A percentile compares a stretch with the other conserved stretches of the same genome.
These are phyloP conservation scores for Sphaerulina vaccinii DNA, from an alignment of 2,329 filamentous ascomycete genomes.

Conservation along the genomic window DNA sequence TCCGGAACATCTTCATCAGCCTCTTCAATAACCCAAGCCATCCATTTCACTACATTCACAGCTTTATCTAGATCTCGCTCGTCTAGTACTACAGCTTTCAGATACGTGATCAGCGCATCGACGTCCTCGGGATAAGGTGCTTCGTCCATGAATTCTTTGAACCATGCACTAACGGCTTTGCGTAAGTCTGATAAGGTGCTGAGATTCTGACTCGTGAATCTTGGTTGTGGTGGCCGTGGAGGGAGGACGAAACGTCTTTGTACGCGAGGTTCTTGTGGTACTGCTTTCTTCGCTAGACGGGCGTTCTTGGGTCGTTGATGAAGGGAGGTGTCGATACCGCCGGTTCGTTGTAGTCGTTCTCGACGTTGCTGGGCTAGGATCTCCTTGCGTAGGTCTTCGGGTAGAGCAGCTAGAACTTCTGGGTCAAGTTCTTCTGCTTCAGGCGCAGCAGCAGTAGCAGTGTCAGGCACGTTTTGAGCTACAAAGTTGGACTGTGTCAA, in stretches of 20 bases:
- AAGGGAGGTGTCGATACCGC: constrained; percentile 38
- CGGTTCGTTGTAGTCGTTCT: constrained; percentile 55
- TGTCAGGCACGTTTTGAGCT: constrained; percentile 21
- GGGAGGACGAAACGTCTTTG: constrained; percentile 48
- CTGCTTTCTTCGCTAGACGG: constrained; percentile 22
- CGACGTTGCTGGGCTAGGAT: constrained; percentile 72
- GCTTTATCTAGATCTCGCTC: constrained; percentile 79
- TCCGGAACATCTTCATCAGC: constrained; percentile 17
- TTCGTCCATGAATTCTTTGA: constrained; percentile 66
- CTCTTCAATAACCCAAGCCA: constrained; percentile 42
- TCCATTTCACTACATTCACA: constrained; percentile 67
- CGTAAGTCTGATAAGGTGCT: constrained; percentile 63
- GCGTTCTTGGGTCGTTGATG: constrained; percentile 29
- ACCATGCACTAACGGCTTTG: constrained; percentile 73
- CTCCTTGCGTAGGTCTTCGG: constrained; percentile 75
- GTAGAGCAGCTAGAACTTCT: constrained; percentile 77
- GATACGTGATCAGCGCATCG: constrained; percentile 68
- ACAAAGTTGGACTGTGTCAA: constrained; percentile 75
- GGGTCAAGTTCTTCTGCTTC: constrained; percentile 58
- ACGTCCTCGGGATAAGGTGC: constrained; percentile 81
- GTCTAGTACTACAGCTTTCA: constrained; percentile 67
- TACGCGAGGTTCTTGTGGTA: constrained; percentile 25
- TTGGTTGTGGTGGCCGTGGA: constrained; percentile 54
- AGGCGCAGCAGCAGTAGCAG: constrained; percentile 2
- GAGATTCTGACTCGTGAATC: constrained; percentile 61